Evolutionary conservation across 2,329 filamentous ascomycete genomes (phyloP), one percentile per base, ranked within the genome.

Genomic region (Diaporthe australafricana): DNA sequence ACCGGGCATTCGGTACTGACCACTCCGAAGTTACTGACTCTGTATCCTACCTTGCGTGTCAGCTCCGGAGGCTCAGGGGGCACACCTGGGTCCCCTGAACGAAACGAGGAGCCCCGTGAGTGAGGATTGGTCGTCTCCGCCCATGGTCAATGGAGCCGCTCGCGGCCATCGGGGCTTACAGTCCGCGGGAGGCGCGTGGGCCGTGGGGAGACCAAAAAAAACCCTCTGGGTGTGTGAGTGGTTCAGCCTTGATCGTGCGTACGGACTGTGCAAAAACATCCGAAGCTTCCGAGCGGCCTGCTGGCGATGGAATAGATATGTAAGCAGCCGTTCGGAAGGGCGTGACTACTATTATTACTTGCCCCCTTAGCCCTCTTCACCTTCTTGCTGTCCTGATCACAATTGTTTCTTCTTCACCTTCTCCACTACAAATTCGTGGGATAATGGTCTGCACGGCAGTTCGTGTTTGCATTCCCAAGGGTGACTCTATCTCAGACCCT

Each of bases 211-310:
- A 48, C 27, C 60, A 48, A 35, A 63, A 47, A 32, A 35, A 22
- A 35, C 22, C 32, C 9, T 25, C 40, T 35, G 25, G 60, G 35
- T 35, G n/a, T 48, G 17, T 63, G 60, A 63, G 60, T 63, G 60
- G 60, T 63, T 63, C 60, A 48, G 27, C 60, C 27, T 63, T 17
- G 42, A 35, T 48, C 32, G 27, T n/a, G 32, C 48, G 42, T 63
- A 12, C 60, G 60, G 60, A 63, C 42, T 63, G 35, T 63, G 20
- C 57, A 48, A 22, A n/a, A 35, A 42, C 60, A 63, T 63, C 60
- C 60, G 60, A 63, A 63, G 60, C 60, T 48, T 63, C 60, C 60
- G 60, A 63, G 35, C 60, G 27, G 42, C 60, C 27, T 45, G 47
- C 60, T 48, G 30, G 32, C 11, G 42, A 35, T 48, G 30, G 25